Base-by-base conservation (phyloP, 345 rosid species). In the Rhizophora mangle region DNA sequence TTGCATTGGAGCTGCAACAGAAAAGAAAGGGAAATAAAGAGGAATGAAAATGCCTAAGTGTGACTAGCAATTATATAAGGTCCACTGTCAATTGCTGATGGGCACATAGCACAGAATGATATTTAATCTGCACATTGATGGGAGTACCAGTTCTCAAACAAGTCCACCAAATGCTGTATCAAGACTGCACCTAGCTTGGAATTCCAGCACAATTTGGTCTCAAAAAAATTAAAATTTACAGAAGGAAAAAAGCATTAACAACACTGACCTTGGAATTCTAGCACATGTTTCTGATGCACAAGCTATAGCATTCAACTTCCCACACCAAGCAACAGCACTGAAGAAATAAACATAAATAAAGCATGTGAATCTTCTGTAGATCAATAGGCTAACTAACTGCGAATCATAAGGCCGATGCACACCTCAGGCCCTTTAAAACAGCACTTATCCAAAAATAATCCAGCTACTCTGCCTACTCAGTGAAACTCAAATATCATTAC, bases 301-400 rank as follows among this genome's bases (percentile, higher is more conserved):
- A 75, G 99, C 99, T 59, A 95, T 90, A n/a, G 96, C 97, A 76
- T 95, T 95, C 82, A 95, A 80, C 85, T 88, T 95, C 39, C 99
- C 99, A 80, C 97, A 95, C 99, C 99, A 95, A 58, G 99, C 92
- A 79, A 95, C 96, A 24, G 96, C 97, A 86, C 99, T 95, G 80
- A 8, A 68, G 72, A 49, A 46, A 51, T 53, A 68, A 74, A 20
- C 20, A 37, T 65, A 20, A 30, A 32, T 58, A 55, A 26, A 68
- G 65, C 34, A 30, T 27, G 2, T 62, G 31, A 55, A 49, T 1
- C 22, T 19, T 19, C 16, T 2, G 34, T 72, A 32, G 6, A 47
- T 29, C 55, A 64, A 58, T 29, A 22, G 21, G 2, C 13, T 6
- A 37, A 55, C 37, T 15, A 57, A 13, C 49, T 18, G 15, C 16